phyloP scores from a whole-genome alignment of 2,329 filamentous ascomycete species.

The Arthrobotrys sphaeroides region DNA sequence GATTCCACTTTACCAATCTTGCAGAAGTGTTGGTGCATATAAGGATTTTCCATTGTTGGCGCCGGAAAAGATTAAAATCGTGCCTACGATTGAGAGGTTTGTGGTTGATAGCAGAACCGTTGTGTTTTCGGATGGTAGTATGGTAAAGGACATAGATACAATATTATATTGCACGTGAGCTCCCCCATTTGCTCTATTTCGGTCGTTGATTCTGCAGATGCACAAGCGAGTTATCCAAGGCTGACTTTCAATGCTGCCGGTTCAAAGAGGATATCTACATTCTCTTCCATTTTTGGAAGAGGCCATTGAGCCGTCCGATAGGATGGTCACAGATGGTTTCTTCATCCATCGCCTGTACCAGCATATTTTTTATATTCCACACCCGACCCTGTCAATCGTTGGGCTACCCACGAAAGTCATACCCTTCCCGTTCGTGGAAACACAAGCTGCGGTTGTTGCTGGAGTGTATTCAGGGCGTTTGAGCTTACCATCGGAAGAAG shows the following conservation, averaged over 20 bases:
- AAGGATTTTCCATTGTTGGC: constrained; percentile 59
- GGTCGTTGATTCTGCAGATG: too few relatives aligned
- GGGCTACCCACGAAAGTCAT: constrained; percentile 82
- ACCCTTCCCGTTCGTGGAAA: constrained; percentile 84
- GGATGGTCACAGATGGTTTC: constrained; percentile 73
- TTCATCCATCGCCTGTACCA: constrained; percentile 78
- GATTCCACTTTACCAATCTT: constrained; percentile 73
- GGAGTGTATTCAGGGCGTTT: constrained; percentile 79
- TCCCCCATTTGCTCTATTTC: neutral
- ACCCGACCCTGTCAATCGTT: constrained; percentile 81
- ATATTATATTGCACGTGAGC: constrained; percentile 79
- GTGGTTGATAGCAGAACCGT: constrained; percentile 69
- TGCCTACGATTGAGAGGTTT: constrained; percentile 67
- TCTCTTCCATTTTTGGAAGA: constrained; percentile 75
- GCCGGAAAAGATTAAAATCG: constrained; percentile 67
- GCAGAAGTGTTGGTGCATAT: constrained; percentile 64
- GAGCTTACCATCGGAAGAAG: constrained; percentile 68
- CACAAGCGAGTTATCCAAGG: neutral
- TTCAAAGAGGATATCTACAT: constrained; percentile 76
- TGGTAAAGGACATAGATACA: constrained; percentile 75
- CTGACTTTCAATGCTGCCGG: neutral
- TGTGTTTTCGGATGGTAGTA: constrained; percentile 72
- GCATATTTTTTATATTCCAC: constrained; percentile 78
- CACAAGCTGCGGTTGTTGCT: constrained; percentile 79
- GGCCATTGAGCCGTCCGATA: constrained; percentile 62